Conservation (phyloP, 164 flowering plant species). For the Vitis labrusca region DNA sequence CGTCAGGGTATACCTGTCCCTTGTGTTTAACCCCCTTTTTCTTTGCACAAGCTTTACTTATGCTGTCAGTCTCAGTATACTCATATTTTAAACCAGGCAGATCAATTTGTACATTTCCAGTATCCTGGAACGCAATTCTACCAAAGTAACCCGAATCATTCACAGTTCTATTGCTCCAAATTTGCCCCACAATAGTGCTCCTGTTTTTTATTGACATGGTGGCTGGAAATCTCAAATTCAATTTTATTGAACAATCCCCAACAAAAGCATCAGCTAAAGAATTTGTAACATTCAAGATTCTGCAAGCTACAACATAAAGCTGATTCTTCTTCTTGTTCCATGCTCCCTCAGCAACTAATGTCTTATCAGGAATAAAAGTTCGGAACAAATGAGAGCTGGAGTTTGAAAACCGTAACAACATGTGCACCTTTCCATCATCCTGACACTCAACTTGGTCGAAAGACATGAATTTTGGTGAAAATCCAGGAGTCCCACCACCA, state of each 20-base stretch:
- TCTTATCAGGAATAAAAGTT: constrained; percentile 24
- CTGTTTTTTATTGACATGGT: constrained; percentile 21
- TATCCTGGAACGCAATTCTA: constrained; percentile 19
- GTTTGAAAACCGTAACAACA: constrained; percentile 26
- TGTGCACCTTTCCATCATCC: constrained; percentile 16
- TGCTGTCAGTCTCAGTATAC: constrained; percentile 24
- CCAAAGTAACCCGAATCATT: constrained; percentile 24
- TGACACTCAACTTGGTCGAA: constrained; percentile 14
- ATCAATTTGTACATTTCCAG: not conserved
- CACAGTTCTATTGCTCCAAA: constrained; percentile 31
- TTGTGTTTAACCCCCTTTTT: constrained; percentile 12
- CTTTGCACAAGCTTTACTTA: constrained; percentile 18
- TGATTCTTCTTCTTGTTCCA: constrained; percentile 39
- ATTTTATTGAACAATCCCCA: constrained; percentile 38
- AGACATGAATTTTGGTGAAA: constrained; percentile 17
- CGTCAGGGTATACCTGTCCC: constrained; percentile 27
- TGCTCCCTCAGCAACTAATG: constrained; percentile 35
- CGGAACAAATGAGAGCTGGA: not conserved
- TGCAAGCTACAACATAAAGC: constrained; percentile 31
- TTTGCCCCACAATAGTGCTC: constrained; percentile 25
- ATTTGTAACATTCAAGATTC: constrained; percentile 20
- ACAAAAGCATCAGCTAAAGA: constrained; percentile 22
- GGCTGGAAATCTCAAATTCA: constrained; percentile 31
- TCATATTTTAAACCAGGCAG: constrained; percentile 24
- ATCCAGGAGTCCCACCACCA: constrained; percentile 15